Conservation (phyloP, 441 rosid species). For the Pelargonium citronellum region DNA sequence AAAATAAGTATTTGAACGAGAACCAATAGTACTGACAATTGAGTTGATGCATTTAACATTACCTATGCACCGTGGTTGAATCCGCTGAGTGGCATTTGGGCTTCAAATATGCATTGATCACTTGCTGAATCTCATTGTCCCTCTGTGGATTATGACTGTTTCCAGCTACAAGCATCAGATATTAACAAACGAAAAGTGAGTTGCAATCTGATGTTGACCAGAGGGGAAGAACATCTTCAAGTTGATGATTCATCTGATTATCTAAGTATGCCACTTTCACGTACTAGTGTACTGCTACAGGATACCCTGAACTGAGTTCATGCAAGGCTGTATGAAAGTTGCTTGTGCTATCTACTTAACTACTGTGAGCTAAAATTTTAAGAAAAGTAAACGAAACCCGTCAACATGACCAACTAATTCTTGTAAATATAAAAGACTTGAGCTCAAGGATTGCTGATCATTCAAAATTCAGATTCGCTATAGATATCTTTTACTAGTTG, state of each 20-base stretch:
- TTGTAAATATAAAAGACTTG: neutral
- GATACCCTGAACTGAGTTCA: neutral
- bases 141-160: constrained; percentile 25
- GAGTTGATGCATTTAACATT: constrained; percentile 17
- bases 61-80: constrained; percentile 64
- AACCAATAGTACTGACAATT: neutral
- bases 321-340: neutral
- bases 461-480: neutral
- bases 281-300: neutral
- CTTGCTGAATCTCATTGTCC: constrained; percentile 45
- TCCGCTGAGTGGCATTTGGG: constrained; percentile 77
- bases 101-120: constrained; percentile 70
- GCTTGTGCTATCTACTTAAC: neutral
- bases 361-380: neutral
- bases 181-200: constrained; percentile 8
- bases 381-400: neutral
- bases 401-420: neutral
- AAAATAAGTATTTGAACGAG: neutral
- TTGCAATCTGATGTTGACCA: constrained; percentile 3
- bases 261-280: neutral
- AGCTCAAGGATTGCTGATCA: neutral
- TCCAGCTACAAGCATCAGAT: constrained; percentile 32
- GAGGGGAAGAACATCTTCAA: neutral
- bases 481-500: neutral
- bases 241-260: neutral